Conservation (phyloP, 345 rosid species). For the Eucalyptus sp. region DNA sequence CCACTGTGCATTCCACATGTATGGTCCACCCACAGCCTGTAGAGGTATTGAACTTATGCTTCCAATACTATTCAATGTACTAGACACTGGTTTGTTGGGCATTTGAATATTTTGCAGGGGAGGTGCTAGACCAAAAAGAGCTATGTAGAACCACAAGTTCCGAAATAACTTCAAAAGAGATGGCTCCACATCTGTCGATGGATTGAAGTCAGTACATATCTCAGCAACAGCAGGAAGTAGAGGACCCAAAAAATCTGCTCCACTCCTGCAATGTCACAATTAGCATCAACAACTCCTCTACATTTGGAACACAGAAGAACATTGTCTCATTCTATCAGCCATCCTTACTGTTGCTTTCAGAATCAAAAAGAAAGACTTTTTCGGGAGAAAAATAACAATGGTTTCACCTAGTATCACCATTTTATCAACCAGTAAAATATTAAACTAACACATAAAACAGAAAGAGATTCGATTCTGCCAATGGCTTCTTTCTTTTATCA, state of each 20-base stretch:
- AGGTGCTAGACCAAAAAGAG: constrained; percentile 97
- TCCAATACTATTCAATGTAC: constrained; percentile 61
- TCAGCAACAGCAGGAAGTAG: constrained; percentile 97
- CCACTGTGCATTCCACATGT: constrained; percentile 88
- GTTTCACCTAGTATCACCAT: not conserved
- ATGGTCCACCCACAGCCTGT: constrained; percentile 96
- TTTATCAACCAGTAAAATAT: not conserved
- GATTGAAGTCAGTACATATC: constrained; percentile 95
- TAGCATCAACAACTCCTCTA: not conserved
- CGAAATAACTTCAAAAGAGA: constrained; percentile 92
- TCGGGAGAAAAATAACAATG: not conserved
- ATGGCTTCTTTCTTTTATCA: not conserved
- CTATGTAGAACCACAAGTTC: constrained; percentile 96
- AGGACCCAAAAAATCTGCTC: constrained; percentile 96
- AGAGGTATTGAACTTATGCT: constrained; percentile 61
- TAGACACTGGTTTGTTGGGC: constrained; percentile 63
- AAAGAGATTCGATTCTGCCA: not conserved
- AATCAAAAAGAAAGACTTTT: not conserved
- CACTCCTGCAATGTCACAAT: constrained; percentile 54
- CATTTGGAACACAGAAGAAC: not conserved
- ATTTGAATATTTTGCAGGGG: constrained; percentile 56
- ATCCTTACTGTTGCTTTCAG: not conserved
- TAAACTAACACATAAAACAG: not conserved
- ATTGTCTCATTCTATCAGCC: not conserved
- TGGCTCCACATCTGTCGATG: constrained; percentile 76